A percentile compares a stretch with the other conserved stretches of the same genome.
These are phyloP conservation scores for Tylopilus sp. DNA, from an alignment of 768 basidiomycete species.

Conservation along the genomic window DNA sequence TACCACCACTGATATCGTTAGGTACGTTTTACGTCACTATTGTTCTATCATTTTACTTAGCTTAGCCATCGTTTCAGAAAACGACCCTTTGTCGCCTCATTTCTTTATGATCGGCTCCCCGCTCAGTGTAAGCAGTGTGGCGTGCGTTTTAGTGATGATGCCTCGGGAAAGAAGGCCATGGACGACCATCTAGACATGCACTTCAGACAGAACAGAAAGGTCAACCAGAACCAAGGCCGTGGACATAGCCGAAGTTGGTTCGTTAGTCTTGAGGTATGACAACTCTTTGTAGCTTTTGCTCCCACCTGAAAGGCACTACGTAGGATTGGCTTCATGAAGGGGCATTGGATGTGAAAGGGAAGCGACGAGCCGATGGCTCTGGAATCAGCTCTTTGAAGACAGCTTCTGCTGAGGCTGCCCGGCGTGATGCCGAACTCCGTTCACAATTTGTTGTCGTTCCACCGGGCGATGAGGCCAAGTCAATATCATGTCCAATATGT, in stretches of 20 bases:
- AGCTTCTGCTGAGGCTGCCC: constrained; percentile 60
- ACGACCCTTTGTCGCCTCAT: constrained; percentile 55
- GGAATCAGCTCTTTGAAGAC: constrained; percentile 53
- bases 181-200: constrained; percentile 95
- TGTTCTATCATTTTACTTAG: neutral
- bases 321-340: constrained; percentile 89
- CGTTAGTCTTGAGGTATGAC: constrained; percentile 70
- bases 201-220: constrained; percentile 88
- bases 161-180: constrained; percentile 68
- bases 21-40: constrained; percentile 41
- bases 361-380: constrained; percentile 55
- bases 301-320: constrained; percentile 9
- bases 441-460: constrained; percentile 85
- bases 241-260: constrained; percentile 93
- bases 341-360: constrained; percentile 60
- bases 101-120: constrained; percentile 73
- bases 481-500: constrained; percentile 91
- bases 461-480: constrained; percentile 81
- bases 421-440: constrained; percentile 72
- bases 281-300: neutral
- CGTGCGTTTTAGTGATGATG: constrained; percentile 74
- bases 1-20: constrained; percentile 64
- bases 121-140: constrained; percentile 94
- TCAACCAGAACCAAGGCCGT: constrained; percentile 71
- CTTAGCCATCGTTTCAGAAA: constrained; percentile 29